Evolutionary conservation across 2,329 filamentous ascomycete species (phyloP).

Genomic region (Alternaria tenuissima): DNA sequence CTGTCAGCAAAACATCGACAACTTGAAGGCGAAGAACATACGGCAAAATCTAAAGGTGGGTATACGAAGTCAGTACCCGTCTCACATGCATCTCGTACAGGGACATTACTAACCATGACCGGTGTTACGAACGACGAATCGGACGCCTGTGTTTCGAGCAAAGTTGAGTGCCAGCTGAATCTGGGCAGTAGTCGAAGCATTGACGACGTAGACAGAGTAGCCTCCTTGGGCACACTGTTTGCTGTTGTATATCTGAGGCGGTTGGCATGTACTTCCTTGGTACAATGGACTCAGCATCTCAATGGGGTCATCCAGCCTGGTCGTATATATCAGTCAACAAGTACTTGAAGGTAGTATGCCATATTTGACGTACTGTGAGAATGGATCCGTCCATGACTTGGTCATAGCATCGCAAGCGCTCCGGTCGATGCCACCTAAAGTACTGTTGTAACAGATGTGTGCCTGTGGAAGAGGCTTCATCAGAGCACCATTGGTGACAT

Average conservation of each 20-base stretch:
- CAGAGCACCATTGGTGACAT: background rate
- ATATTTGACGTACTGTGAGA: background rate
- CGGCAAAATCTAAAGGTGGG: constrained; percentile 21
- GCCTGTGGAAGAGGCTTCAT: constrained; percentile 3
- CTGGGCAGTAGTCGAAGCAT: constrained; percentile 30
- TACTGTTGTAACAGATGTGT: constrained; percentile 2
- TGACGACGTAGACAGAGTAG: constrained; percentile 37
- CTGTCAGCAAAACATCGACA: background rate
- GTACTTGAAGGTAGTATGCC: background rate
- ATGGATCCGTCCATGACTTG: constrained; percentile 2
- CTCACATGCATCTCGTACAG: no score
- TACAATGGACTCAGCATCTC: constrained; percentile 37
- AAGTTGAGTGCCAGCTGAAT: constrained; percentile 41
- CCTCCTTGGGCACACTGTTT: constrained; percentile 35
- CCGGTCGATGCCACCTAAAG: background rate
- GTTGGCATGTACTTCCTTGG: constrained; percentile 38
- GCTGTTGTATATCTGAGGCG: constrained; percentile 33
- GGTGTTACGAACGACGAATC: constrained; percentile 42
- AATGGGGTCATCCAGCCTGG: constrained; percentile 34
- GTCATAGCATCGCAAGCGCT: constrained; percentile 1
- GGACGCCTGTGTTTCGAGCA: constrained; percentile 33
- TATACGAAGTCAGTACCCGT: no score
- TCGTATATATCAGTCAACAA: constrained; percentile 17
- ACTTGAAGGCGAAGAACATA: background rate
- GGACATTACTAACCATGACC: constrained; percentile 27